phyloP scores from a whole-genome alignment of 2,329 filamentous ascomycete genomes.

The Diplodia corticola region DNA sequence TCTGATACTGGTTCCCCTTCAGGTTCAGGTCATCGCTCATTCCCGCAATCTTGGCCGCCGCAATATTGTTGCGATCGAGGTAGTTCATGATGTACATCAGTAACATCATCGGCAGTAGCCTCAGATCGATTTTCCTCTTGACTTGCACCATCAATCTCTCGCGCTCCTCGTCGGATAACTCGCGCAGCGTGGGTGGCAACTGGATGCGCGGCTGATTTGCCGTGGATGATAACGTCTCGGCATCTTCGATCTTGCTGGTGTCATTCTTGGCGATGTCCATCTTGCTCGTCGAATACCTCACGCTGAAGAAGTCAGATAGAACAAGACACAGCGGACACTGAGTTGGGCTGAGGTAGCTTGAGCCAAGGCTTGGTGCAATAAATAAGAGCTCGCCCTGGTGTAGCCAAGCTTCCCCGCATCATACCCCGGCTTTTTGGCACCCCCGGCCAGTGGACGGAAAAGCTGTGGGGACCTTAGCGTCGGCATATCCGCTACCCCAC shows the following conservation, averaged over 20 bases:
- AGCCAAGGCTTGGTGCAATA: slow-evolving; percentile 15
- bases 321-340: background rate
- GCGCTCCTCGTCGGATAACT: background rate
- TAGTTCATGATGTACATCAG: slow-evolving; percentile 73
- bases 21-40: slow-evolving; percentile 36
- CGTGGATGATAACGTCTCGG: background rate
- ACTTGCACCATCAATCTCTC: background rate
- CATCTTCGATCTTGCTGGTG: background rate
- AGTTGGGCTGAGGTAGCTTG: background rate
- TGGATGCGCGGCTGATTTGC: background rate
- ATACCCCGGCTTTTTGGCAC: background rate
- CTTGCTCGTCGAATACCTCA: background rate
- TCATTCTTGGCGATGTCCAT: slow-evolving; percentile 5
- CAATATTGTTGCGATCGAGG: slow-evolving; percentile 43
- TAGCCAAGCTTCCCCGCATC: slow-evolving; percentile 13
- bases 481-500: slow-evolving; percentile 1
- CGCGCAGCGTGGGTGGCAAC: background rate
- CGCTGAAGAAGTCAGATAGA: background rate
- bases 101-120: slow-evolving; percentile 68
- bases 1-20: slow-evolving; percentile 36
- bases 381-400: background rate
- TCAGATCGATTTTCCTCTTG: slow-evolving; percentile 56
- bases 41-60: slow-evolving; percentile 36
- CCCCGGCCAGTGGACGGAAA: background rate
- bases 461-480: background rate